Evolutionary conservation across 805 yeast species (phyloP), one percentile per base, ranked within the genome.

Genomic region (Clavispora phyllophila): DNA sequence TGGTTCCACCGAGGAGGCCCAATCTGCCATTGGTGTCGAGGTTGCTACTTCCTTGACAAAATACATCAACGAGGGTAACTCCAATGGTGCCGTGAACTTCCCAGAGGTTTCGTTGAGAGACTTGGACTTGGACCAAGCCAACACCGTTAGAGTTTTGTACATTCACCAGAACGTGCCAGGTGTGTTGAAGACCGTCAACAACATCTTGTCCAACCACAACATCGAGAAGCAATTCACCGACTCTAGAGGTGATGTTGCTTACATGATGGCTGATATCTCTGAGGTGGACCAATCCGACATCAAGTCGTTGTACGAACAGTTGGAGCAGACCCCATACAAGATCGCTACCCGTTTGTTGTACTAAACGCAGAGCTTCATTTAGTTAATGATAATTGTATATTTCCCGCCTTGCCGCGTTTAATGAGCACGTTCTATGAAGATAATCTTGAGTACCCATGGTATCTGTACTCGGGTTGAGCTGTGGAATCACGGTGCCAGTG

Each of bases 1-100:
- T 70, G 99, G 99, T 54, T 89, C 97, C 40, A 93, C 99, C 37
- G 98, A 91, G 69, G 99, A 93, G 75, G 99, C 99, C 29, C 99
- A 93, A 76, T 78, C 87, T 43, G 96, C 98, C 32, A 93, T 93
- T 61, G 99, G 99, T 71, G 74, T 91, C 47, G 99, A 93, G 73
- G 99, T 93, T 48, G 87, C 84, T 47, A 75, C 84, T 36, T 82
- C 96, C 31, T 76, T 93, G 58, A 75, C 90, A 51, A 87, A 87
- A 63, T 93, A 89, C 73, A 85, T 93, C 65, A 91, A 90, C 70
- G 98, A 91, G 75, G 99, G 99, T 74, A 75, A 81, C 58, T 86
- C 98, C 13, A 78, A 78, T 39, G 98, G 96, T 58, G 90, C 98
- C 5, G 99, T 91, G 46, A 93, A 93, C 78, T 90, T 93, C 95